A percentile compares a stretch with the other conserved stretches of the same genome.
Evolutionary conservation across 441 rosid species (phyloP).

Genomic region (Bocquillonia castaneifolia): DNA sequence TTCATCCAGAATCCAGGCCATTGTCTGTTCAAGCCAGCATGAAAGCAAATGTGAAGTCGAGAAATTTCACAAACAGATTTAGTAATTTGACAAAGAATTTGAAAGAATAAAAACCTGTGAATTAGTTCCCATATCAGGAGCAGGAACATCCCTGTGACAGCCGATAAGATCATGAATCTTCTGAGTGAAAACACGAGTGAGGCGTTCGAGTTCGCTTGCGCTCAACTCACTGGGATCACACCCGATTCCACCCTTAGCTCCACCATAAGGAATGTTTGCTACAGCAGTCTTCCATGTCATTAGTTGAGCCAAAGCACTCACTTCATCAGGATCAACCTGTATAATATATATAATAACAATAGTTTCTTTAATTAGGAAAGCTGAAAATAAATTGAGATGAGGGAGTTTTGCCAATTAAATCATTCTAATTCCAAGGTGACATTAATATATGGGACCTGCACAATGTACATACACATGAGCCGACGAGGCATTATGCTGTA

Average conservation of each 20-base stretch:
- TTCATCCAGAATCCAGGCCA: slow-evolving; percentile 89
- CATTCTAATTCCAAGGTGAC: too few relatives aligned
- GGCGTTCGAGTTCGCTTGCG: slow-evolving; percentile 69
- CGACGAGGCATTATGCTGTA: too few relatives aligned
- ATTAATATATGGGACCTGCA: too few relatives aligned
- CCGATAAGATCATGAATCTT: slow-evolving; percentile 95
- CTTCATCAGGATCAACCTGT: slow-evolving; percentile 97
- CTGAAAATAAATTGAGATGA: too few relatives aligned
- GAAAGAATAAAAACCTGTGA: slow-evolving; percentile 45
- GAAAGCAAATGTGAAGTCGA: background rate
- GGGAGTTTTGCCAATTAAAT: too few relatives aligned
- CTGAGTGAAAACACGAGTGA: slow-evolving; percentile 93
- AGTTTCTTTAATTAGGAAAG: slow-evolving; percentile 24
- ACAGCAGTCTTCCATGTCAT: slow-evolving; percentile 99
- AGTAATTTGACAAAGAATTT: background rate
- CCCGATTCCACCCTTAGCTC: slow-evolving; percentile 97
- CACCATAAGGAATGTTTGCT: slow-evolving; percentile 93
- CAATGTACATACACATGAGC: too few relatives aligned
- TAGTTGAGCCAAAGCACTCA: slow-evolving; percentile 91
- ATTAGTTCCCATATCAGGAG: slow-evolving; percentile 95
- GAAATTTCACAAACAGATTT: background rate
- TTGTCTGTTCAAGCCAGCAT: slow-evolving; percentile 35
- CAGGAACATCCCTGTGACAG: slow-evolving; percentile 80
- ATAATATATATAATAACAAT: slow-evolving; percentile 45
- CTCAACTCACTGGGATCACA: slow-evolving; percentile 70